Conservation (phyloP, 2,329 filamentous ascomycete species). For the Phoma herbarum region DNA sequence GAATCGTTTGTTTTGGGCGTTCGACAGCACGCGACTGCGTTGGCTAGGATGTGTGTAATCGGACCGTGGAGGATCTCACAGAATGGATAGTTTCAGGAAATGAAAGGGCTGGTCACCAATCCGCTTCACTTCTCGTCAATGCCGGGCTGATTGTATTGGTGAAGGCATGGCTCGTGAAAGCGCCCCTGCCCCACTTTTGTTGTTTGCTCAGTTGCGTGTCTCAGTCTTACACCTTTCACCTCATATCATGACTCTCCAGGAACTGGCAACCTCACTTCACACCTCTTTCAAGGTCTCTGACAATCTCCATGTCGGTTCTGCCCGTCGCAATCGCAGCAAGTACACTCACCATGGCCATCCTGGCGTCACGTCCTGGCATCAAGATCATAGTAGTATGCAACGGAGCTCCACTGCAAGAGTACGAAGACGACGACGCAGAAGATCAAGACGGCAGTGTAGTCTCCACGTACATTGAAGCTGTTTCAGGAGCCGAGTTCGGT, state of each 20-base stretch:
- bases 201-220: constrained; percentile 2
- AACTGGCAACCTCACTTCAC: neutral
- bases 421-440: constrained; percentile 35
- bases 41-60: neutral
- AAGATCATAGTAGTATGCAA: constrained; percentile 32
- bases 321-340: neutral
- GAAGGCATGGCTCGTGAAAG: constrained; percentile 1
- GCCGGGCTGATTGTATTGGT: neutral
- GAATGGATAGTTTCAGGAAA: constrained; percentile 8
- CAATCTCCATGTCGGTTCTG: neutral
- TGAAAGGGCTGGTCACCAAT: neutral
- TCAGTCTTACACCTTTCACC: neutral
- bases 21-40: neutral
- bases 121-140: neutral
- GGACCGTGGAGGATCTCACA: neutral
- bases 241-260: neutral
- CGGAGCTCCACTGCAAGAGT: constrained; percentile 33
- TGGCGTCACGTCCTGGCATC: constrained; percentile 21
- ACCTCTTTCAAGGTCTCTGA: neutral
- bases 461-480: constrained; percentile 46
- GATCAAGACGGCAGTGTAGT: neutral
- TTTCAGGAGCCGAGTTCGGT: constrained; percentile 36
- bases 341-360: constrained; percentile 31
- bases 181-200: constrained; percentile 4
- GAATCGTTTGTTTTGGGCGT: constrained; percentile 1